These are phyloP conservation scores for Angomonas ambiguus DNA, from an alignment of 208 protist species.

Conservation along the genomic window DNA sequence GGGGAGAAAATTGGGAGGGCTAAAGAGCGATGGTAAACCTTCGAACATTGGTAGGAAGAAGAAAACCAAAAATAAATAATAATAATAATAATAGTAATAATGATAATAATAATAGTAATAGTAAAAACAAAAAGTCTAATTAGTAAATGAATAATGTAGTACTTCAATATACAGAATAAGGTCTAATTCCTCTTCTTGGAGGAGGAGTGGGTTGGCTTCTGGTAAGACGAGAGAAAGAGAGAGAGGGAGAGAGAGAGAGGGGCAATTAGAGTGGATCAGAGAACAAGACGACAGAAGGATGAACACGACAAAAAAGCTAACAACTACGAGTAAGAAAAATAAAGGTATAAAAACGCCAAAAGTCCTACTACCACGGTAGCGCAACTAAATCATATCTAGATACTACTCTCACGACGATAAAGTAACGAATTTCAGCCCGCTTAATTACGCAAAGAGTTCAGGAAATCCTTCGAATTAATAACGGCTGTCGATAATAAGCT, in stretches of 20 bases:
- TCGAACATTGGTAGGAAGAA: background rate
- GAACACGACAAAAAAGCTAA: slow-evolving; percentile 9
- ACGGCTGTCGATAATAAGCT: slow-evolving; percentile 72
- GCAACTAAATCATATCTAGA: background rate
- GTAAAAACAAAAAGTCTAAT: slow-evolving; percentile 2
- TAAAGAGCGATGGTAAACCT: background rate
- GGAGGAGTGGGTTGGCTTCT: background rate
- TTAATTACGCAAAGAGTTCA: slow-evolving; percentile 37
- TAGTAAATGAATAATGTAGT: slow-evolving; percentile 4
- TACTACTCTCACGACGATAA: background rate
- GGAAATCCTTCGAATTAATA: slow-evolving; percentile 78
- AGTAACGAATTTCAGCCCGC: background rate
- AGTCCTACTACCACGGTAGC: background rate
- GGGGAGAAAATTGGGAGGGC: background rate
- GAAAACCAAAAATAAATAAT: slow-evolving; percentile 8
- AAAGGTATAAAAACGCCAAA: background rate
- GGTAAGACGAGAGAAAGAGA: background rate
- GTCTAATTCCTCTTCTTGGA: background rate
- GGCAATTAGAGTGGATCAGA: background rate
- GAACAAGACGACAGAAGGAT: slow-evolving; percentile 10
- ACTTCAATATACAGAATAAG: slow-evolving; percentile 1
- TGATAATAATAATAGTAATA: slow-evolving; percentile 13
- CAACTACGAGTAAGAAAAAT: background rate
- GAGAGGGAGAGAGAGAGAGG: background rate
- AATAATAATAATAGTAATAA: slow-evolving; percentile 2